Base-by-base conservation (phyloP, 257 asterid genomes). In the Cruciata laevipes region DNA sequence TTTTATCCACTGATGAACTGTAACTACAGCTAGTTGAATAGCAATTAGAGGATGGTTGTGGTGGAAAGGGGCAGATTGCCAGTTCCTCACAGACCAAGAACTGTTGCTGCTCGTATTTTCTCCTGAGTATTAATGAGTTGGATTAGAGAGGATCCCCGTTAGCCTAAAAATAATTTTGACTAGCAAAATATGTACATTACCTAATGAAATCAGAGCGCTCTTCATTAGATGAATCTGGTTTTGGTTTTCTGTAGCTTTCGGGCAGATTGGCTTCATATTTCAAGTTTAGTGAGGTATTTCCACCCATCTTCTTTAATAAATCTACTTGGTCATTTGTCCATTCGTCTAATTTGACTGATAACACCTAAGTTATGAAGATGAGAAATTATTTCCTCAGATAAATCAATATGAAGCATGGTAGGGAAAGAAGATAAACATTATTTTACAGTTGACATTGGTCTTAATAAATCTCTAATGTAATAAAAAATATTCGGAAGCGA, bases 321-420 rank as follows among this genome's bases (percentile, higher is more conserved):
- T 92, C 98, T 63, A 92, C 98, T 73, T 86, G 93, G 63, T 86
- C 98, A 61, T 84, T 75, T 17, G 96, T 92, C 98, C 98, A 92
- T 61, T 91, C 98, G 58, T 91, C 98, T 24, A 91, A 86, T 73
- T 86, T 91, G 72, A 84, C 86, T 4, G 98, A 91, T 31, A 89
- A 67, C 58, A 89, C 96, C 98, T 91, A 23, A 58, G 32, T 25
- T 1, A 23, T 7, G 14, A 17, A 37, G 6, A 71, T 18, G 33
- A 6, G 24, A n/a, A 27, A 11, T 30, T 11, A 67, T 53, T 67
- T n/a, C n/a, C 32, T 35, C 17, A 40, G 3, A 44, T 16, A 53
- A 18, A 21, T 9, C 60, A 53, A 53, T 10, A 5, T 53, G 3
- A 53, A 21, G 23, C 40, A 24, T 14, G 23, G 56, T 1, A 2